Evolutionary conservation across 768 basidiomycete species (phyloP), one percentile per base, ranked within the genome.

Genomic region (Kwoniella sp.): DNA sequence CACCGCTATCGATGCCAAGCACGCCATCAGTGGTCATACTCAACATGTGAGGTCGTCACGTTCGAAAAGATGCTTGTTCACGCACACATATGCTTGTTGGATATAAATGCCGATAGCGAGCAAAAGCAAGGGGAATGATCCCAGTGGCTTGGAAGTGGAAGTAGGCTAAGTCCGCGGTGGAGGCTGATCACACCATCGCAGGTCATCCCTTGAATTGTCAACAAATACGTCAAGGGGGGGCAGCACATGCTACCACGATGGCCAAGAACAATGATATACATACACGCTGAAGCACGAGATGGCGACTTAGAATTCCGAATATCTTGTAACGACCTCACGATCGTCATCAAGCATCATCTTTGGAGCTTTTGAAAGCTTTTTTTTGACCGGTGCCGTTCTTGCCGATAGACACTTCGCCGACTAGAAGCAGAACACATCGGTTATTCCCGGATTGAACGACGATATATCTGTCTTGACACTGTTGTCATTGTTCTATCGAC

Each of bases 181-280:
- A 45, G 41, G 41, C 20, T 17, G 41, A 45, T 45, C 41, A 45
- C 41, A 45, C 41, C 41, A 45, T 45, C 41, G 41, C 41, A 45
- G 15, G 41, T 45, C 41, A 45, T 45, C 41, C 41, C 20, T 17
- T 45, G 41, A 9, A 45, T 45, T 45, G 41, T 45, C 41, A 45
- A 45, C 41, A 45, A 3, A 17, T 45, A 17, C 41, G 41, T 11
- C 41, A 45, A 45, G 15, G 3, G 17, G n/a, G n/a, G n/a, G n/a
- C n/a, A 45, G 8, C 41, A 45, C 41, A 45, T 45, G 41, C 41
- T 45, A 17, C 41, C 41, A 45, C 4, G 34, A 13, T 34, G 17
- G 41, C n/a, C n/a, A n/a, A 45, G 20, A 45, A 3, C 11, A 45
- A 17, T 3, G 4, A 45, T 11, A 17, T 17, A 8, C 8, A 11